These are phyloP conservation scores for Diutina pseudorugosa DNA, from an alignment of 1,139 yeast species.

Conservation along the genomic window DNA sequence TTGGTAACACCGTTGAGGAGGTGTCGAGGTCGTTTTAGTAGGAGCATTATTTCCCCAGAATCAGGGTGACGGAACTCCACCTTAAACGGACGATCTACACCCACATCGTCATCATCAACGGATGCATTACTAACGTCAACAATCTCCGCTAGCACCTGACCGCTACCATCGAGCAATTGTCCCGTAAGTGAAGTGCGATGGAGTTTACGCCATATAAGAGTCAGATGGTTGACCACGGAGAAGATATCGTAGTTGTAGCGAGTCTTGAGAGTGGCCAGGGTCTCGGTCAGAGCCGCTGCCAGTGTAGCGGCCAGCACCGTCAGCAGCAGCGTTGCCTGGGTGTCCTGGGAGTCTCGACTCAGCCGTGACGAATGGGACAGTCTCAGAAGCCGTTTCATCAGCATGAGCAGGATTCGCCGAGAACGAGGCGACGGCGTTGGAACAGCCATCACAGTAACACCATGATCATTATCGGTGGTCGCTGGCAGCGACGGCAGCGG, in stretches of 20 bases:
- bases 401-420: not conserved
- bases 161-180: not conserved
- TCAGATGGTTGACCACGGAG: not conserved
- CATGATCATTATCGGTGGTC: too few species aligned
- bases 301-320: not conserved
- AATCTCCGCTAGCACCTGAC: not conserved
- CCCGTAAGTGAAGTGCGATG: not conserved
- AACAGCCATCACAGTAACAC: too few species aligned
- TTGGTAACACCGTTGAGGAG: not conserved
- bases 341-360: constrained; percentile 2
- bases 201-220: not conserved
- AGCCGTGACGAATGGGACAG: not conserved
- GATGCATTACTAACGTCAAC: not conserved
- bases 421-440: not conserved
- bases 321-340: not conserved
- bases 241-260: not conserved
- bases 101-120: not conserved
- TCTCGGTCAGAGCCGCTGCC: too few species aligned
- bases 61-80: not conserved
- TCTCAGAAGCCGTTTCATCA: not conserved
- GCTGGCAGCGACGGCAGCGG: too few species aligned
- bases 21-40: not conserved
- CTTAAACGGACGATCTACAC: not conserved
- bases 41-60: not conserved
- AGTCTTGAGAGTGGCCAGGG: not conserved